A percentile compares a stretch with the other conserved stretches of the same genome.
phyloP scores from a whole-genome alignment of 2,329 filamentous ascomycete species.

The Arthrobotrys musiformis region DNA sequence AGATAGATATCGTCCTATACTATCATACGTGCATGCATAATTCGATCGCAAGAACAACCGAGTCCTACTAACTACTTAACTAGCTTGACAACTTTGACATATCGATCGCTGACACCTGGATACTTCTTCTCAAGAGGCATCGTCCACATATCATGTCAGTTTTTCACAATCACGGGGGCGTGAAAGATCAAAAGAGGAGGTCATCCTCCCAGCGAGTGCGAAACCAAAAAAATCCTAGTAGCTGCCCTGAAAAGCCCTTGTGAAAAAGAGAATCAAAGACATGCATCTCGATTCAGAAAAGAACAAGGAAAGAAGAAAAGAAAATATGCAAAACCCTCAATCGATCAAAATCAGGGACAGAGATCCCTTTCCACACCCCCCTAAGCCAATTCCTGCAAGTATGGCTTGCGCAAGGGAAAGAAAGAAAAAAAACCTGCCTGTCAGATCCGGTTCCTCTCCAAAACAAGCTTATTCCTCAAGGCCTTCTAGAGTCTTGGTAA shows the following conservation, averaged over 20 bases:
- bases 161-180: not conserved
- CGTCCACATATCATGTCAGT: too few relatives aligned
- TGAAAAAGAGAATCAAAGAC: slow-evolving; percentile 15
- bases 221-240: slow-evolving; percentile 7
- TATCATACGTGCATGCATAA: not conserved
- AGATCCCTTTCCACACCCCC: too few relatives aligned
- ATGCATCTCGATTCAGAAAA: not conserved
- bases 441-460: slow-evolving; percentile 24
- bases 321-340: slow-evolving; percentile 24
- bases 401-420: too few relatives aligned
- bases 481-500: slow-evolving; percentile 30
- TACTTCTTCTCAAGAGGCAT: too few relatives aligned
- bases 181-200: not conserved
- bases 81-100: too few relatives aligned
- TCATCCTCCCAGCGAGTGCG: not conserved
- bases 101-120: too few relatives aligned
- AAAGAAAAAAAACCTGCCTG: too few relatives aligned
- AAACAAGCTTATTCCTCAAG: slow-evolving; percentile 50
- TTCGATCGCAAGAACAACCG: not conserved
- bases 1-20: not conserved
- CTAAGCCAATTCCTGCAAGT: slow-evolving; percentile 28
- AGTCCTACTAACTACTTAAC: not conserved
- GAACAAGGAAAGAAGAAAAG: too few relatives aligned
- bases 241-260: slow-evolving; percentile 1
- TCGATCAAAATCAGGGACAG: slow-evolving; percentile 19